phyloP scores from a whole-genome alignment of 768 basidiomycete species.

The Xerocomus spinulosus region DNA sequence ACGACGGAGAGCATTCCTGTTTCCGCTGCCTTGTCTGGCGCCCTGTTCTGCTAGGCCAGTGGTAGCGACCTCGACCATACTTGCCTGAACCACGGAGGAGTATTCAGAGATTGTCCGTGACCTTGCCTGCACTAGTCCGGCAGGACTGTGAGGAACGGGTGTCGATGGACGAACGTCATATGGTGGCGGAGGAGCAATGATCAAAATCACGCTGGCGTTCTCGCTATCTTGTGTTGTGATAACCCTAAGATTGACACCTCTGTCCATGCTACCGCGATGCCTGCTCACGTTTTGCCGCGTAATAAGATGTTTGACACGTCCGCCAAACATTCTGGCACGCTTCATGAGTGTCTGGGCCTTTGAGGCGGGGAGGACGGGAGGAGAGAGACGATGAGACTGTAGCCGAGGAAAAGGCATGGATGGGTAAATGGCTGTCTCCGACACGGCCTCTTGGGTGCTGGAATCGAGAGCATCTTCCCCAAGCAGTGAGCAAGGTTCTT shows the following conservation, averaged over 20 bases:
- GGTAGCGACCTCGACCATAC: slow-evolving; percentile 7
- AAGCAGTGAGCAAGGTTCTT: slow-evolving; percentile 13
- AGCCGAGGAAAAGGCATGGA: slow-evolving; percentile 7
- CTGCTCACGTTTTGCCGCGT: slow-evolving; percentile 8
- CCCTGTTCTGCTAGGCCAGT: slow-evolving; percentile 6
- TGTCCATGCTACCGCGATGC: slow-evolving; percentile 19
- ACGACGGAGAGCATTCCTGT: slow-evolving; percentile 24
- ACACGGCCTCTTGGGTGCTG: slow-evolving; percentile 4
- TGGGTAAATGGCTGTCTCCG: slow-evolving; percentile 5
- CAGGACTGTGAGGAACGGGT: slow-evolving; percentile 3
- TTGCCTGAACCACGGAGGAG: slow-evolving; percentile 18
- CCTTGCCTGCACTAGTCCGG: slow-evolving; percentile 8
- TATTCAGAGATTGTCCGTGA: slow-evolving; percentile 21
- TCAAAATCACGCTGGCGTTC: slow-evolving; percentile 28
- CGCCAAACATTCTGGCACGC: slow-evolving; percentile 26
- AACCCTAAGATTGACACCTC: slow-evolving; percentile 14
- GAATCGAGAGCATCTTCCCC: slow-evolving; percentile 9
- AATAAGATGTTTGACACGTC: slow-evolving; percentile 27
- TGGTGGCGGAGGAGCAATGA: slow-evolving; percentile 28
- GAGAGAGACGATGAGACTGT: slow-evolving; percentile 1
- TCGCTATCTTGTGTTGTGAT: slow-evolving; percentile 27
- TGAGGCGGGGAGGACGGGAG: slow-evolving; percentile 2
- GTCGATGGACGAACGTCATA: slow-evolving; percentile 13
- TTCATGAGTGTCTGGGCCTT: slow-evolving; percentile 21
- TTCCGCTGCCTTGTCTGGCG: slow-evolving; percentile 14